Conservation (phyloP, 371 early-diverging fungal species). For the Syncephalastrum contaminatum region DNA sequence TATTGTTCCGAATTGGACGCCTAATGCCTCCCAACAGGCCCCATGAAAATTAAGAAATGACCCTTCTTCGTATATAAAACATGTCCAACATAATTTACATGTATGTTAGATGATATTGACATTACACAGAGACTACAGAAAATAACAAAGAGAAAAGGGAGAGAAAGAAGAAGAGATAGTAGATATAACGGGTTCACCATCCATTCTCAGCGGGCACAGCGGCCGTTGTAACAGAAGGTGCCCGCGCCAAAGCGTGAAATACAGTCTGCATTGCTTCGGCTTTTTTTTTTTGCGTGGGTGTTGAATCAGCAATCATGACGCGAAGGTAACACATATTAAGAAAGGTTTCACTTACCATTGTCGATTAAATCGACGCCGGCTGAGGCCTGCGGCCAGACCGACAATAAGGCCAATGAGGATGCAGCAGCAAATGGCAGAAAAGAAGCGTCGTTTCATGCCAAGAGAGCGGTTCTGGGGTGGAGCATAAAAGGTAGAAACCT, state of each 20-base stretch:
- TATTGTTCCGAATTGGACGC: too few species aligned
- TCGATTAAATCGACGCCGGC: conserved; percentile 13
- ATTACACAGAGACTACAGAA: too few species aligned
- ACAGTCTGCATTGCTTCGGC: conserved; percentile 10
- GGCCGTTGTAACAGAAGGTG: background rate
- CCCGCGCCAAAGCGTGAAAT: conserved; percentile 8
- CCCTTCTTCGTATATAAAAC: too few species aligned
- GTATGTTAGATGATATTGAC: too few species aligned
- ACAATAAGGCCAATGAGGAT: conserved; percentile 25
- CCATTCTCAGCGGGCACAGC: background rate
- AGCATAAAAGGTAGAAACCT: conserved; percentile 23
- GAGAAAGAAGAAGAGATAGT: too few species aligned
- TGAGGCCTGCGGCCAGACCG: conserved; percentile 27
- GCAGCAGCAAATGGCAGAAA: conserved; percentile 23
- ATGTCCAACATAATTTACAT: too few species aligned
- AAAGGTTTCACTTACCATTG: conserved; percentile 20
- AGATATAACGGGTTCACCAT: too few species aligned
- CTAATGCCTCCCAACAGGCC: too few species aligned
- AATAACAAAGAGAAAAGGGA: too few species aligned
- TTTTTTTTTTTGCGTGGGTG: background rate
- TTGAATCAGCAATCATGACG: background rate
- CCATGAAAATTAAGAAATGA: too few species aligned
- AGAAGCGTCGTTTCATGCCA: conserved; percentile 21
- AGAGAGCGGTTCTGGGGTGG: conserved; percentile 25
- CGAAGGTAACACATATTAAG: too few species aligned